phyloP scores from a whole-genome alignment of 345 rosid species.

The Hypericum androsaemum region DNA sequence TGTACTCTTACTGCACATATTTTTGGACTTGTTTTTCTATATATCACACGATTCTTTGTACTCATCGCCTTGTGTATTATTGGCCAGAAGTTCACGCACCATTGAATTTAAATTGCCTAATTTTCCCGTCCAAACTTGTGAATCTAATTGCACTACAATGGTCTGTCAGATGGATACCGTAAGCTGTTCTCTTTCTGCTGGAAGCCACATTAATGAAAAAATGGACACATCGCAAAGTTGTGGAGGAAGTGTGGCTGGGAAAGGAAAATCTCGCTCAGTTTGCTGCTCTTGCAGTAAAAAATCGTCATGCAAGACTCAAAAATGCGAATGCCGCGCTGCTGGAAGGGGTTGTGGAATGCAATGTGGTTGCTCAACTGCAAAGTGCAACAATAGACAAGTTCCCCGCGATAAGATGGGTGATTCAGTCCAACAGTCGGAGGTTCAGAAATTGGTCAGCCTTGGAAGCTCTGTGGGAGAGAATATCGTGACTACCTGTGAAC shows the following conservation, averaged over 20 bases:
- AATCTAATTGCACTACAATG: no score
- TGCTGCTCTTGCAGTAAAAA: slow-evolving; percentile 24
- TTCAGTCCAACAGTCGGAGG: slow-evolving; percentile 1
- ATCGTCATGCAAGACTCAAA: slow-evolving; percentile 21
- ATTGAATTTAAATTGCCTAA: no score
- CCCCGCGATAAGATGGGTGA: slow-evolving; percentile 2
- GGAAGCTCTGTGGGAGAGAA: slow-evolving; percentile 3
- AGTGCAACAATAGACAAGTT: slow-evolving; percentile 16
- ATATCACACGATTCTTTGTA: no score
- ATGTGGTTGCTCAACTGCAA: slow-evolving; percentile 18
- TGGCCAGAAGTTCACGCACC: no score
- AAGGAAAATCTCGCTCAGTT: slow-evolving; percentile 6
- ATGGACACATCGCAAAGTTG: slow-evolving; percentile 3
- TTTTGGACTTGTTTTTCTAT: no score
- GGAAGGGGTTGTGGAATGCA: slow-evolving; percentile 11
- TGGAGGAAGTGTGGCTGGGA: neutral
- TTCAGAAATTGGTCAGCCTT: neutral
- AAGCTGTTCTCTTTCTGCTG: slow-evolving; percentile 34
- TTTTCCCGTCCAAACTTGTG: no score
- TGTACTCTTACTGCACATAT: no score
- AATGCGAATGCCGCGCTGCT: slow-evolving; percentile 22
- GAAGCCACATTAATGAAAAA: slow-evolving; percentile 21
- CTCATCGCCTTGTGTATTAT: no score
- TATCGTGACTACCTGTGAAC: neutral
- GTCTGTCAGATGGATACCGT: slow-evolving; percentile 9